Conservation (phyloP, 305 asterid genomes). For the Fraxinus ornus region DNA sequence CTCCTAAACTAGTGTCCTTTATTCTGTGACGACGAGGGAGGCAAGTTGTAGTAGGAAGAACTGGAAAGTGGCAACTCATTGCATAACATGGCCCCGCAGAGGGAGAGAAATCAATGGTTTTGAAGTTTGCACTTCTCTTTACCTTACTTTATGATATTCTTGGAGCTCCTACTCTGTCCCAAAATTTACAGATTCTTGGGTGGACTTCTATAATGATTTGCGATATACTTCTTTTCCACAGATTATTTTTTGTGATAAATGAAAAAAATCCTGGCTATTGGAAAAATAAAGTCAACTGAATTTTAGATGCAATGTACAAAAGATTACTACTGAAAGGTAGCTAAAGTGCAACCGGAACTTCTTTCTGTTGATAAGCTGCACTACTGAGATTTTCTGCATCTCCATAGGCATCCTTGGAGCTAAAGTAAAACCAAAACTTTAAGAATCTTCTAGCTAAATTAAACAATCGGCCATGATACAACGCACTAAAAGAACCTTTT, state of each 20-base stretch:
- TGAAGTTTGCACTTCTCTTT: not conserved
- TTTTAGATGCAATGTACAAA: not conserved
- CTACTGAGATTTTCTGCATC: not conserved
- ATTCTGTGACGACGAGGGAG: not conserved
- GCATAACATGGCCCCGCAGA: not conserved
- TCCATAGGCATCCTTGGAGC: not conserved
- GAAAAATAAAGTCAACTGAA: not conserved
- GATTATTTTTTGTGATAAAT: not conserved
- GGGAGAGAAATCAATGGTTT: not conserved
- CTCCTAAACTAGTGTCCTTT: not conserved
- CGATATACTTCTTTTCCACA: not conserved
- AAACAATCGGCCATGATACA: not conserved
- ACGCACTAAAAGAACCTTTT: not conserved
- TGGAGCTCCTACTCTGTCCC: not conserved
- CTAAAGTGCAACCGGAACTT: not conserved
- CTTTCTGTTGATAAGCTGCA: not conserved
- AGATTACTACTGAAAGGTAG: not conserved
- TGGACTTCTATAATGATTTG: not conserved
- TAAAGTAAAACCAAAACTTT: not conserved
- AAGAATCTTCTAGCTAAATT: not conserved
- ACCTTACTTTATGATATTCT: not conserved
- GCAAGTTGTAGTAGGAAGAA: not conserved
- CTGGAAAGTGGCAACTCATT: not conserved
- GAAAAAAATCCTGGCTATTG: not conserved
- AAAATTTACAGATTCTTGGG: not conserved